These are phyloP conservation scores for Mycena floridula DNA, from an alignment of 768 basidiomycete species.

Conservation along the genomic window DNA sequence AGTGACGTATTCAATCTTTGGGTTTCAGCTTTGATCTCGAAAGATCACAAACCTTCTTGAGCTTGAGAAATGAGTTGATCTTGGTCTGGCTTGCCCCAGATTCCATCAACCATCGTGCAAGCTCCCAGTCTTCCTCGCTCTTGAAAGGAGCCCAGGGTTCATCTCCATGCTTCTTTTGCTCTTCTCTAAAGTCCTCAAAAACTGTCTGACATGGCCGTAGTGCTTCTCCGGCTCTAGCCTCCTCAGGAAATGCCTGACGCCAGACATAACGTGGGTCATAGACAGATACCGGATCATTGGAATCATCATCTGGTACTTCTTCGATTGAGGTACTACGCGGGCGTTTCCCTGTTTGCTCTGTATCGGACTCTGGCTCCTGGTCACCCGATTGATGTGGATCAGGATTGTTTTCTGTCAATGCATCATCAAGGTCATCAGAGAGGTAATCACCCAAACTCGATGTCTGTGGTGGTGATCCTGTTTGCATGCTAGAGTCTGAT, in stretches of 20 bases:
- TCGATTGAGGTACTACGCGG: slow-evolving; percentile 7
- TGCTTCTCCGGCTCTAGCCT: background rate
- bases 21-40: background rate
- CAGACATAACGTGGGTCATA: background rate
- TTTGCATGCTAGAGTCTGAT: background rate
- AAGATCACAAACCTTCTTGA: slow-evolving; percentile 17
- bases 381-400: background rate
- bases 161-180: slow-evolving; percentile 2
- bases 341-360: background rate
- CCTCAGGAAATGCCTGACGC: slow-evolving; percentile 7
- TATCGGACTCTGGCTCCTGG: background rate
- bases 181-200: slow-evolving; percentile 10
- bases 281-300: background rate
- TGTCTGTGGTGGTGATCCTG: background rate
- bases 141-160: slow-evolving; percentile 23
- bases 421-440: background rate
- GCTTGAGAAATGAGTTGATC: slow-evolving; percentile 24
- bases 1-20: background rate
- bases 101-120: slow-evolving; percentile 24
- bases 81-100: slow-evolving; percentile 20
- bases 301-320: slow-evolving; percentile 10
- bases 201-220: slow-evolving; percentile 6
- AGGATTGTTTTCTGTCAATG: background rate
- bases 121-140: slow-evolving; percentile 24
- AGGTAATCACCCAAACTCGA: background rate